Percentiles rank a stretch among this genome's conserved stretches.
Evolutionary conservation across 768 basidiomycete species (phyloP).

Genomic region (Mycena rosella): DNA sequence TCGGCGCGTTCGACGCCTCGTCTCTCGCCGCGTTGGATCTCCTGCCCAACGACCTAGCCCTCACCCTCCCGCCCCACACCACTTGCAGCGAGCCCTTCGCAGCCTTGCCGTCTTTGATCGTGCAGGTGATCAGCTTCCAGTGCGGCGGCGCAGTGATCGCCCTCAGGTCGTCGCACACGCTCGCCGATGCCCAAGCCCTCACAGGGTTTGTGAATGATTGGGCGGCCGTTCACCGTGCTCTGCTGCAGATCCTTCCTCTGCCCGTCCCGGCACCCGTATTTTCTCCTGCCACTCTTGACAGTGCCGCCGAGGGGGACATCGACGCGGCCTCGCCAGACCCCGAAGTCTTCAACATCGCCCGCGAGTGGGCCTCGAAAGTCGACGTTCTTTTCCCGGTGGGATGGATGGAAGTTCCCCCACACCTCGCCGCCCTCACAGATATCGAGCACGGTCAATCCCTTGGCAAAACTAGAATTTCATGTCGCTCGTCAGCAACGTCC

Average conservation of each 20-base stretch:
- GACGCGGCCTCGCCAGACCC: constrained; percentile 40
- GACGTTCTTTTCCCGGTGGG: too few relatives aligned
- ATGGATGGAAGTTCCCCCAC: constrained; percentile 37
- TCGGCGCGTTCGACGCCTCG: constrained; percentile 33
- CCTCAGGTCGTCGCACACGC: constrained; percentile 48
- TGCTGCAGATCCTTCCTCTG: constrained; percentile 10
- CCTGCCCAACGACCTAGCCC: constrained; percentile 36
- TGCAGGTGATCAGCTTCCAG: constrained; percentile 50
- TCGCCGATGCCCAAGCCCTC: constrained; percentile 54
- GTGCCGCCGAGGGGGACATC: constrained; percentile 47
- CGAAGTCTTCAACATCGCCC: constrained; percentile 39
- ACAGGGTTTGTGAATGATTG: constrained; percentile 51
- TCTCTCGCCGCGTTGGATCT: constrained; percentile 29
- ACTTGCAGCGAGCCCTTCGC: constrained; percentile 28
- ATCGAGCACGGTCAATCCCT: constrained; percentile 40
- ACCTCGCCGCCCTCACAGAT: constrained; percentile 17
- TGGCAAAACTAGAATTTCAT: constrained; percentile 47
- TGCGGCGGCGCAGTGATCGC: constrained; percentile 46
- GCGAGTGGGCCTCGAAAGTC: too few relatives aligned
- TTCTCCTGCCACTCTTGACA: constrained; percentile 46
- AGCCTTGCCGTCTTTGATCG: constrained; percentile 48
- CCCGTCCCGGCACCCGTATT: constrained; percentile 44
- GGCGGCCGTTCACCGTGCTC: constrained; percentile 45
- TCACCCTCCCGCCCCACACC: constrained; percentile 45
- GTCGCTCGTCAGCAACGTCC: constrained; percentile 42